A percentile compares a stretch with the other conserved stretches of the same genome.
These are phyloP conservation scores for Primulina tabacum DNA, from an alignment of 257 asterid species.

Conservation along the genomic window DNA sequence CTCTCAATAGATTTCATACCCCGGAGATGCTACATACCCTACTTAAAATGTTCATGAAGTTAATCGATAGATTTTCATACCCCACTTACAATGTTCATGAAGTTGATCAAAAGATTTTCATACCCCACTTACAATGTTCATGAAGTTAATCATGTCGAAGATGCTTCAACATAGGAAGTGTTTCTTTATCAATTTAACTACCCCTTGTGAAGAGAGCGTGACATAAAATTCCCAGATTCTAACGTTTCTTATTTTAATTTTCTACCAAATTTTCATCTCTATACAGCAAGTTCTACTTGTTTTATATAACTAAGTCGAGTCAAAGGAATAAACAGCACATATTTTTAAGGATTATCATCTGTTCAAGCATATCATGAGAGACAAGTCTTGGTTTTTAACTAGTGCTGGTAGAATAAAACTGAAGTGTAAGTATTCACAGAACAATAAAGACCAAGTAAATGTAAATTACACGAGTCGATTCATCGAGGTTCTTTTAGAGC, in stretches of 20 bases:
- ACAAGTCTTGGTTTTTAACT: neutral
- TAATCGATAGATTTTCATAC: too few relatives aligned
- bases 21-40: too few relatives aligned
- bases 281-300: neutral
- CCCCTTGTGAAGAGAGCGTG: too few relatives aligned
- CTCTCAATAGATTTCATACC: neutral
- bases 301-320: conserved; percentile 8
- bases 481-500: conserved; percentile 9
- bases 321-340: neutral
- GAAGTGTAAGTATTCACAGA: conserved; percentile 15
- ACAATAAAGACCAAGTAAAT: conserved; percentile 7
- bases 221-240: too few relatives aligned
- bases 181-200: too few relatives aligned
- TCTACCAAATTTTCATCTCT: neutral
- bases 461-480: neutral
- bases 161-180: too few relatives aligned
- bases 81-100: too few relatives aligned
- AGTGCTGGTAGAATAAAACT: conserved; percentile 3
- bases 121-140: too few relatives aligned
- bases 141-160: too few relatives aligned
- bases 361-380: conserved; percentile 4
- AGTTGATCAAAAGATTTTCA: too few relatives aligned
- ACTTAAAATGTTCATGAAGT: too few relatives aligned
- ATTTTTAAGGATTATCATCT: neutral
- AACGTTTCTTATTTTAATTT: neutral